A percentile compares a stretch with the other conserved stretches of the same genome.
Conservation (phyloP, 352 stramenopile species). For the Globisporangium cystogenes region DNA sequence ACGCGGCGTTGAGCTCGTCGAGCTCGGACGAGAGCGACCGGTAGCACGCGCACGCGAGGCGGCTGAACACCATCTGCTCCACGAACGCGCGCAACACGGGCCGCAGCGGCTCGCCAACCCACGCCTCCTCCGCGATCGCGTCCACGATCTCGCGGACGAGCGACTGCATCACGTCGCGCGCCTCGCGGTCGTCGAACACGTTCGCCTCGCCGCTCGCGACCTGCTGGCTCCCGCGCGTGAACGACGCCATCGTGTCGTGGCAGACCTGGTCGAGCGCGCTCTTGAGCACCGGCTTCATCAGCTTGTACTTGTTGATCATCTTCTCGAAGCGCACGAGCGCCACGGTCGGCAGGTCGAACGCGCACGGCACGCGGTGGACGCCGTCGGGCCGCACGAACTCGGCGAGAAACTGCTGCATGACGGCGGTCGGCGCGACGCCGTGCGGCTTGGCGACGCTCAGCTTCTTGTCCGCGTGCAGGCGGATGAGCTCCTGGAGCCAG, state of each 20-base stretch:
- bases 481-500: constrained; percentile 47
- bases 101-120: constrained; percentile 18
- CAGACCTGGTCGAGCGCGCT: constrained; percentile 58
- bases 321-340: constrained; percentile 68
- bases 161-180: constrained; percentile 64
- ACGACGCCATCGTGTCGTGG: constrained; percentile 53
- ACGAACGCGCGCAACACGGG: constrained; percentile 40
- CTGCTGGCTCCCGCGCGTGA: constrained; percentile 23
- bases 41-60: constrained; percentile 64
- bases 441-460: constrained; percentile 7
- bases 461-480: constrained; percentile 47
- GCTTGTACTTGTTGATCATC: constrained; percentile 45
- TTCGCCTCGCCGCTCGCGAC: constrained; percentile 10
- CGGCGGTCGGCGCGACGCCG: constrained; percentile 7
- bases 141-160: constrained; percentile 60
- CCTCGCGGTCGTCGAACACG: constrained; percentile 46
- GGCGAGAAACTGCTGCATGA: constrained; percentile 33
- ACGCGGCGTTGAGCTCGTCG: constrained; percentile 62
- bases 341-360: constrained; percentile 33
- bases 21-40: constrained; percentile 42
- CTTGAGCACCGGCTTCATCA: constrained; percentile 59
- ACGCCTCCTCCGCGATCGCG: constrained; percentile 35
- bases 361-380: constrained; percentile 20
- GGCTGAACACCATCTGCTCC: constrained; percentile 74
- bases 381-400: constrained; percentile 19